phyloP scores from a whole-genome alignment of 1,284 basidiomycete genomes.

The Sphagnurus paluster region DNA sequence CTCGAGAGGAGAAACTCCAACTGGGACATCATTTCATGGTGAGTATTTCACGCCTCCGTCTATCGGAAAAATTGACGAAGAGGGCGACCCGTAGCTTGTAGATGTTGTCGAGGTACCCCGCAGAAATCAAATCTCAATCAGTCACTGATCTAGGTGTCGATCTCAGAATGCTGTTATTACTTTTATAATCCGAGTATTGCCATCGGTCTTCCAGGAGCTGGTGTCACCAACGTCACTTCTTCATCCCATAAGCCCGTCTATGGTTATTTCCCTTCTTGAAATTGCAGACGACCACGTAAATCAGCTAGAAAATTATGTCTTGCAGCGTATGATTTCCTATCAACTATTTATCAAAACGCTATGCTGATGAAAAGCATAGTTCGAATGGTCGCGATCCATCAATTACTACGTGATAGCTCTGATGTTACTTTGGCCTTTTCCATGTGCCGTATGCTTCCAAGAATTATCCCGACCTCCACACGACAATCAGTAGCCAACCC shows the following conservation, averaged over 20 bases:
- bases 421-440: conserved; percentile 15
- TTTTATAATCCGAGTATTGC: conserved; percentile 20
- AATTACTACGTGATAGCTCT: conserved; percentile 17
- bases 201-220: conserved; percentile 14
- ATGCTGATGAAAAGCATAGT: conserved; percentile 5
- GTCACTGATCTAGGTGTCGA: background rate
- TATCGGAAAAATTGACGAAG: background rate
- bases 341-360: too few relatives aligned
- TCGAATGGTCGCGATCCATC: conserved; percentile 18
- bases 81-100: conserved; percentile 14
- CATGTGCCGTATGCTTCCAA: conserved; percentile 14
- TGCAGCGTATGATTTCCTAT: conserved; percentile 17
- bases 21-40: conserved; percentile 11
- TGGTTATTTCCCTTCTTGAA: conserved; percentile 17
- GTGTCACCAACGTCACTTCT: conserved; percentile 9
- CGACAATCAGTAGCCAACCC: conserved; percentile 12
- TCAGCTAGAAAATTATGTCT: conserved; percentile 14
- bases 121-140: background rate
- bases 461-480: conserved; percentile 7
- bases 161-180: conserved; percentile 18
- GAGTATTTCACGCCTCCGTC: background rate
- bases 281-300: conserved; percentile 14
- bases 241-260: conserved; percentile 16
- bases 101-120: conserved; percentile 18
- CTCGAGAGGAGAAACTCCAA: conserved; percentile 6